Conservation (phyloP, 2,329 filamentous ascomycete species). For the Botrytis elliptica region DNA sequence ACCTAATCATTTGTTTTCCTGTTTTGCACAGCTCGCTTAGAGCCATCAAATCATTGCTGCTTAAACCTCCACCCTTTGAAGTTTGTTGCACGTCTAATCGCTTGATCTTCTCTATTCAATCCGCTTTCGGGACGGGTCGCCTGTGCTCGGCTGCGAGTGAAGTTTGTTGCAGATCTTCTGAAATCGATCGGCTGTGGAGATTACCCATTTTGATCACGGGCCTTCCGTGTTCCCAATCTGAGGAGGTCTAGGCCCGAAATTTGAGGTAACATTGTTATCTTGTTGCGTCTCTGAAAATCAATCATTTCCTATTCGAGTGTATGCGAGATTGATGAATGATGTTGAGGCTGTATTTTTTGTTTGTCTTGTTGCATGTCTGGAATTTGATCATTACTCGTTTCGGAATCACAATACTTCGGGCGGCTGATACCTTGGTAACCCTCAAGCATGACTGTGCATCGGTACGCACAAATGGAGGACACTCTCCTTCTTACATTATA, state of each 20-base stretch:
- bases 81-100: slow-evolving; percentile 14
- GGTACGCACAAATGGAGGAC: neutral
- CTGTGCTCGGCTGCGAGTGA: neutral
- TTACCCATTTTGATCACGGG: slow-evolving; percentile 11
- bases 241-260: neutral
- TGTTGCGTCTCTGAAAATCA: slow-evolving; percentile 17
- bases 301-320: slow-evolving; percentile 19
- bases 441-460: neutral
- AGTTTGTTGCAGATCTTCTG: slow-evolving; percentile 9
- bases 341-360: neutral
- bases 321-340: neutral
- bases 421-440: neutral
- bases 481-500: neutral
- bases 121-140: slow-evolving; percentile 1
- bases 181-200: slow-evolving; percentile 12
- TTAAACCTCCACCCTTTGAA: neutral
- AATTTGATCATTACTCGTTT: slow-evolving; percentile 20
- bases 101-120: slow-evolving; percentile 14
- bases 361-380: slow-evolving; percentile 18
- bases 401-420: neutral
- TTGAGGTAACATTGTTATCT: neutral
- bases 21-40: neutral
- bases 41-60: neutral
- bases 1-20: neutral
- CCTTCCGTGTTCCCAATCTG: neutral